Base-by-base conservation (phyloP, 2,329 filamentous ascomycete genomes). In the Waltergamsia citrina region DNA sequence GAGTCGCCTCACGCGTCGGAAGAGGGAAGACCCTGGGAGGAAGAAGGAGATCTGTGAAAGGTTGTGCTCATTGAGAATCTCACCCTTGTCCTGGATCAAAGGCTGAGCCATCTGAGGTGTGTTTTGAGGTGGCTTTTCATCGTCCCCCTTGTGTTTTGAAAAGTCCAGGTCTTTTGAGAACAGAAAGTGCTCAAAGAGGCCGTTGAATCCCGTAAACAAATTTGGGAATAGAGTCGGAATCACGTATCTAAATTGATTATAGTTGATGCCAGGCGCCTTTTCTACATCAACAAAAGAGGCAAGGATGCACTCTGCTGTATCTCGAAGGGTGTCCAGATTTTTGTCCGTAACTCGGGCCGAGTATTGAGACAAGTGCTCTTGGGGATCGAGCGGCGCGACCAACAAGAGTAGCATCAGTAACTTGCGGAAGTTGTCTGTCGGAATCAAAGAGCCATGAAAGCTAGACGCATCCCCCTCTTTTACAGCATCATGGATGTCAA, bases 31-130 rank as follows among this genome's bases (percentile, higher is more conserved):
- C 6, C 77, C 74, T 2, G 74, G 73, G 19, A 87, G 65, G 49
- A 86, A 85, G 47, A 85, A 79, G 0, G 82, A 85, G 4, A 87
- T 59, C 47, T 87, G 82, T 3, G 72, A 79, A 2, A 86, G 54
- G 1, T 73, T 53, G 41, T 74, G 74, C n/a, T 75, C 55, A 42
- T 74, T 73, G 42, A 87, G 56, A 22, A 86, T 83, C 14, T 78
- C 71, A 20, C 70, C 75, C 5, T 47, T 52, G 15, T 68, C 59
- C 15, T 65, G 60, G 3, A 74, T 50, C 16, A 78, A 50, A 3
- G 76, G 71, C 34, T 69, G 65, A 3, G 56, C 53, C 4, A 50
- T 34, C 25, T 56, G 53, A 6, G 29, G 33, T 24, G 34, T 40
- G 21, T 41, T 37, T 20, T 35, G 41, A 33, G 37, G 41, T 27